A percentile compares a stretch with the other conserved stretches of the same genome.
These are phyloP conservation scores for Aspergillus nomiae DNA, from an alignment of 2,329 filamentous ascomycete genomes.

Conservation along the genomic window DNA sequence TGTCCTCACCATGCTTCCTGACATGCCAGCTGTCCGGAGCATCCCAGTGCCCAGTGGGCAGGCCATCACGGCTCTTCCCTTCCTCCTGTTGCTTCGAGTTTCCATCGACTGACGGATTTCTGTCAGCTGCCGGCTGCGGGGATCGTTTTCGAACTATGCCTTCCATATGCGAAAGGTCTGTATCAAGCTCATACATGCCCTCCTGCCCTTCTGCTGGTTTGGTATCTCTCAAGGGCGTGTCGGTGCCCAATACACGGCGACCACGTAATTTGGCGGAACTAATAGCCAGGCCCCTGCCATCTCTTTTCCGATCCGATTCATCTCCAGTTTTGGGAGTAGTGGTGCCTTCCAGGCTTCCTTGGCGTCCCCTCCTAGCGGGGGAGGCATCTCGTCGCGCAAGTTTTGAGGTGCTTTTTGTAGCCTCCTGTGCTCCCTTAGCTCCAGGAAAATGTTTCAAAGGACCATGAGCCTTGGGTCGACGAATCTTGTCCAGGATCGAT, in stretches of 20 bases:
- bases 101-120: slow-evolving; percentile 35
- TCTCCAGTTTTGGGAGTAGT: slow-evolving; percentile 27
- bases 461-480: slow-evolving; percentile 49
- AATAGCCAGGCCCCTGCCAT: slow-evolving; percentile 37
- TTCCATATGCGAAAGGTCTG: slow-evolving; percentile 86
- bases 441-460: slow-evolving; percentile 34
- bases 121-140: slow-evolving; percentile 71
- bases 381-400: slow-evolving; percentile 34
- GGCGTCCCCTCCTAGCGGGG: slow-evolving; percentile 33
- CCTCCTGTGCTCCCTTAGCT: slow-evolving; percentile 32
- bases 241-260: slow-evolving; percentile 24
- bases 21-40: slow-evolving; percentile 97
- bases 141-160: slow-evolving; percentile 76
- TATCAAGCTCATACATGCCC: slow-evolving; percentile 77
- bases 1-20: slow-evolving; percentile 57
- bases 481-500: slow-evolving; percentile 57
- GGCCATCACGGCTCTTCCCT: slow-evolving; percentile 34
- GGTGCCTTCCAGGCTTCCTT: slow-evolving; percentile 39
- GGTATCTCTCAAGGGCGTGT: slow-evolving; percentile 21
- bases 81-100: slow-evolving; percentile 31
- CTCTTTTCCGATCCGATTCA: slow-evolving; percentile 43
- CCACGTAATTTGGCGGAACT: slow-evolving; percentile 36
- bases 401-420: slow-evolving; percentile 27
- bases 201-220: slow-evolving; percentile 53
- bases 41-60: slow-evolving; percentile 71